Percentiles rank a stretch among this genome's conserved stretches.
Conservation (phyloP, 2,329 filamentous ascomycete species). For the Scytalidium lignicola region DNA sequence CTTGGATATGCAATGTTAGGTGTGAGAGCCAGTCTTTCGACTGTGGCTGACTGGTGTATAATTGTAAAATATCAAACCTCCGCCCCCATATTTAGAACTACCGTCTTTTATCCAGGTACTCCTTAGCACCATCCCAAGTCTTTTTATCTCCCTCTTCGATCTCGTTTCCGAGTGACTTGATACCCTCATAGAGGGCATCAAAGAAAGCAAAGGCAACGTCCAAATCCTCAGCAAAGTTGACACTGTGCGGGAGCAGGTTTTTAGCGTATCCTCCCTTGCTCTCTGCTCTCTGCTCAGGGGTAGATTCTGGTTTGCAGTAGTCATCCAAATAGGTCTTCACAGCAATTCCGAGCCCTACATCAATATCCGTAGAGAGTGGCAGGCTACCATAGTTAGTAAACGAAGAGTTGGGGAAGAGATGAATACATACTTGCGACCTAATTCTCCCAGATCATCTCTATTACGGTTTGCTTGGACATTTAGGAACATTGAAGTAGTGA, state of each 20-base stretch:
- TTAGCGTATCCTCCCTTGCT: conserved; percentile 46
- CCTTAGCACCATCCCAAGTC: conserved; percentile 50
- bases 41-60: too few relatives aligned
- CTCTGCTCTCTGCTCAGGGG: conserved; percentile 38
- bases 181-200: conserved; percentile 49
- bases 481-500: conserved; percentile 74
- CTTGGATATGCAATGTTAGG: too few relatives aligned
- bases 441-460: conserved; percentile 49
- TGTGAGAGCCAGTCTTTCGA: too few relatives aligned
- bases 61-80: neutral
- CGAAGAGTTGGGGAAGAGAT: neutral
- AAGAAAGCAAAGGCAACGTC: conserved; percentile 54
- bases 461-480: conserved; percentile 74
- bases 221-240: conserved; percentile 55
- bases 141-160: conserved; percentile 41
- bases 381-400: conserved; percentile 36
- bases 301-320: conserved; percentile 52
- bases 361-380: conserved; percentile 64
- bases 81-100: conserved; percentile 7
- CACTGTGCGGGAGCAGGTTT: conserved; percentile 51
- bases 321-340: conserved; percentile 77
- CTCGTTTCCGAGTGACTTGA: conserved; percentile 49
- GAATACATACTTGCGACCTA: conserved; percentile 64
- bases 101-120: conserved; percentile 38
- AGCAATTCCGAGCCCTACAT: conserved; percentile 72